Percentiles rank a stretch among this genome's conserved stretches.
Evolutionary conservation across 2,329 filamentous ascomycete species (phyloP).

Genomic region (Diplodia scrobiculata): DNA sequence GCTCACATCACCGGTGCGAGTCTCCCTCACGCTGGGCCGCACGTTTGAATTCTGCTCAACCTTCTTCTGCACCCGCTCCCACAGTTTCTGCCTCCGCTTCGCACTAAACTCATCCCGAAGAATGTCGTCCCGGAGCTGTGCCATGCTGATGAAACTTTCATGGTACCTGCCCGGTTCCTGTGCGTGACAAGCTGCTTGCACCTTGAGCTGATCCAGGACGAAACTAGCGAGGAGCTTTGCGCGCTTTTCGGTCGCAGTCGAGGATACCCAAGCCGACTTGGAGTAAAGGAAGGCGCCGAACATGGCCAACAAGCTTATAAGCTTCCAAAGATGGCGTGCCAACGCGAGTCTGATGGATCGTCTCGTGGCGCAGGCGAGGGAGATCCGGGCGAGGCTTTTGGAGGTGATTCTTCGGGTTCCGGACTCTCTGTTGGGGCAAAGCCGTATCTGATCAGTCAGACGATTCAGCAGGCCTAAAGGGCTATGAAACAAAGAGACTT

Average conservation of each 20-base stretch:
- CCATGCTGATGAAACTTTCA: constrained; percentile 81
- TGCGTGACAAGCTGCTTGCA: constrained; percentile 78
- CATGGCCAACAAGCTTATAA: constrained; percentile 64
- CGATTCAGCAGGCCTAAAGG: constrained; percentile 31
- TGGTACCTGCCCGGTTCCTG: constrained; percentile 63
- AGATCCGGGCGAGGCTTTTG: constrained; percentile 87
- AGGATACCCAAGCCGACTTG: constrained; percentile 63
- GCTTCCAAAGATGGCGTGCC: constrained; percentile 83
- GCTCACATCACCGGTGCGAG: constrained; percentile 57
- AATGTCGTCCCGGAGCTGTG: constrained; percentile 88
- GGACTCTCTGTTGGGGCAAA: constrained; percentile 71
- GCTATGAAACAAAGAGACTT: constrained; percentile 46
- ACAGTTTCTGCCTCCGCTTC: constrained; percentile 74
- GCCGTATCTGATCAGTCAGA: constrained; percentile 81
- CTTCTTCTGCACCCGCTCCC: constrained; percentile 78
- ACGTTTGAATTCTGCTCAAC: constrained; percentile 96
- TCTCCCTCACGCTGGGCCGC: constrained; percentile 70
- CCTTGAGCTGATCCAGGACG: constrained; percentile 80
- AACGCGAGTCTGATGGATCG: constrained; percentile 75
- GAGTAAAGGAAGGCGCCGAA: constrained; percentile 56
- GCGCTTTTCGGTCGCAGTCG: constrained; percentile 66
- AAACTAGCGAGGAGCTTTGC: constrained; percentile 81
- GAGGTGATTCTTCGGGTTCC: constrained; percentile 70
- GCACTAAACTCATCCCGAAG: constrained; percentile 78
- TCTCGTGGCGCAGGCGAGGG: constrained; percentile 78